Conservation (phyloP, 805 yeast genomes). For the Yamadazyma endophytica region DNA sequence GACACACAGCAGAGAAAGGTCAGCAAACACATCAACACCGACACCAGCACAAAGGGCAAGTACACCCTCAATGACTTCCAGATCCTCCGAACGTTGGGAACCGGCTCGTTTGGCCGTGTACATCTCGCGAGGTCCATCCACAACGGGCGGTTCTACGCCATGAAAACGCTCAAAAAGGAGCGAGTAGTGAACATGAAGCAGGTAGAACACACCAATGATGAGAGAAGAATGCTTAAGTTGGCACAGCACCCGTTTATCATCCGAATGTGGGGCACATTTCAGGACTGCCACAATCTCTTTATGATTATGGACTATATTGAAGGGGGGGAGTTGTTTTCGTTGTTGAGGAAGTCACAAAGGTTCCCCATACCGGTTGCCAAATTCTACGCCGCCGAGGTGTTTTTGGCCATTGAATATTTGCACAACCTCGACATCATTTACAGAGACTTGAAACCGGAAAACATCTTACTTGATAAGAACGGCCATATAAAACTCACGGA, state of each 20-base stretch:
- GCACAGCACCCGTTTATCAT: conserved; percentile 59
- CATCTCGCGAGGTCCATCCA: conserved; percentile 56
- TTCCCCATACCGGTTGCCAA: conserved; percentile 63
- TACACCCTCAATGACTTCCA: conserved; percentile 54
- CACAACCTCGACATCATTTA: conserved; percentile 58
- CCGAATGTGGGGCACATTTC: conserved; percentile 67
- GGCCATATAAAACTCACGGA: conserved; percentile 61
- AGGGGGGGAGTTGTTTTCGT: conserved; percentile 57
- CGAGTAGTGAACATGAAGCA: conserved; percentile 60
- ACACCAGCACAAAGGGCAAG: conserved; percentile 51
- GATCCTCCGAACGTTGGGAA: conserved; percentile 54
- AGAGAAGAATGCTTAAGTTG: conserved; percentile 52
- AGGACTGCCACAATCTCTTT: conserved; percentile 51
- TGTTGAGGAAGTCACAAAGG: conserved; percentile 52
- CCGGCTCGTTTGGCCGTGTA: conserved; percentile 60
- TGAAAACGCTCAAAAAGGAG: conserved; percentile 54
- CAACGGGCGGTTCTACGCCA: conserved; percentile 57
- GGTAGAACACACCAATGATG: conserved; percentile 62
- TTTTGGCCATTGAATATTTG: conserved; percentile 53
- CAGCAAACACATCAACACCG: conserved; percentile 15
- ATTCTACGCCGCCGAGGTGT: conserved; percentile 61
- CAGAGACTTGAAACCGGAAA: conserved; percentile 60
- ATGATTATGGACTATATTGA: conserved; percentile 67
- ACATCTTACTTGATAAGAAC: conserved; percentile 52
- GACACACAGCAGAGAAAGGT: conserved; percentile 1